These are phyloP conservation scores for Ajuga reptans DNA, from an alignment of 305 asterid genomes.

Conservation along the genomic window DNA sequence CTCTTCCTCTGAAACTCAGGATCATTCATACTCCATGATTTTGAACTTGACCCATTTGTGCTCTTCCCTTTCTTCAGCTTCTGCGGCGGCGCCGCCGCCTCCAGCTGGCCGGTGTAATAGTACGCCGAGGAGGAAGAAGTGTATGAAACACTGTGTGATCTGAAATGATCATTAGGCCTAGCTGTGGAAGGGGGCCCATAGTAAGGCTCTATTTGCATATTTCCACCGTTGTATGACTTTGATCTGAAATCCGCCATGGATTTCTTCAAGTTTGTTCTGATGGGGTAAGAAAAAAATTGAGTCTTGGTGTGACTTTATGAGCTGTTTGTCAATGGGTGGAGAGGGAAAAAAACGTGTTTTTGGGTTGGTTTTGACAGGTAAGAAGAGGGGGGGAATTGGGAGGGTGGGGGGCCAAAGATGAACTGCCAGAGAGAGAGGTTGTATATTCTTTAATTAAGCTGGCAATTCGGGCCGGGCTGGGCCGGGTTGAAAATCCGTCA, in stretches of 20 bases:
- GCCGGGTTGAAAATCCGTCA: no score
- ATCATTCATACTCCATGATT: constrained; percentile 55
- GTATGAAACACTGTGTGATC: constrained; percentile 51
- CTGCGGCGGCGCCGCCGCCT: constrained; percentile 27
- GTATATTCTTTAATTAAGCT: no score
- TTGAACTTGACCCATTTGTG: constrained; percentile 29
- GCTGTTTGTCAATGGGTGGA: not conserved
- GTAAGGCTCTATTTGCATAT: constrained; percentile 50
- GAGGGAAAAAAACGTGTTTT: not conserved
- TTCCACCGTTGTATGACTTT: constrained; percentile 35
- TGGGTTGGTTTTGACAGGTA: constrained; percentile 16
- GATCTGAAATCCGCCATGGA: constrained; percentile 69
- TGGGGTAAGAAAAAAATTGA: constrained; percentile 16
- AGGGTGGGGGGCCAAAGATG: constrained; percentile 23
- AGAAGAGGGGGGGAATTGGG: constrained; percentile 15
- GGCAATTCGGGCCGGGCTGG: no score
- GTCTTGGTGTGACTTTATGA: constrained; percentile 9
- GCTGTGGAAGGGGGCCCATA: constrained; percentile 25
- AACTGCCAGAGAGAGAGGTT: not conserved
- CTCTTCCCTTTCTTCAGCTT: constrained; percentile 53
- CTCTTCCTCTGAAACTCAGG: constrained; percentile 82
- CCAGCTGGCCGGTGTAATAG: not conserved
- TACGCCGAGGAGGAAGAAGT: constrained; percentile 21
- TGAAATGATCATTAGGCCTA: constrained; percentile 32
- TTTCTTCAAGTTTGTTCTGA: not conserved